Evolutionary conservation across 306 rosid genomes (phyloP), one percentile per base, ranked within the genome.

Genomic region (Prunus mongolica): DNA sequence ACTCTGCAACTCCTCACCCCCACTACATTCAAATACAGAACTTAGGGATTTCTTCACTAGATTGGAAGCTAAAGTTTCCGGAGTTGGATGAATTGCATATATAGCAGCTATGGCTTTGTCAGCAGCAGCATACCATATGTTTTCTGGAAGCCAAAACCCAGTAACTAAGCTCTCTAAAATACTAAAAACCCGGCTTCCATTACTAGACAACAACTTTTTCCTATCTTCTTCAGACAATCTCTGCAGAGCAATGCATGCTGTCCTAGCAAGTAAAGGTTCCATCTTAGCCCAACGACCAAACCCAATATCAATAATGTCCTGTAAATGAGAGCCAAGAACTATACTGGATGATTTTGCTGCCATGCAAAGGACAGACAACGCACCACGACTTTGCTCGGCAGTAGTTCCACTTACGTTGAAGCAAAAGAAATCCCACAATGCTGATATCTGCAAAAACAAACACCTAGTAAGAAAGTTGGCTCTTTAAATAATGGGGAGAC

Each of bases 211-310:
- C 76, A 92, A 84, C 50, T 84, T 89, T 75, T 85, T 85, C 85
- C 82, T 92, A 80, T 94, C 98, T 60, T 90, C 97, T 72, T 86
- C 92, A 34, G 96, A 90, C 79, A 94, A 76, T 78, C 97, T 90
- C 64, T 90, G 90, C 30, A 94, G 85, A 85, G 97, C 96, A 82
- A 84, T 76, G 76, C 98, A 90, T 22, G 98, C 96, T 45, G 96
- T 90, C 87, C 97, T 85, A 64, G 98, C 97, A 70, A 94, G 96
- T 89, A 94, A 82, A 69, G 97, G 93, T 76, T 94, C 98, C 67
- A 90, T 82, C 85, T 94, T 94, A 69, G 97, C 91, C 98, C 97
- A 94, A 76, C 97, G 90, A 60, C 98, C 98, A 84, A 94, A 91
- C 73, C 98, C 98, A 49, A 92, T 94, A 80, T 94, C 98, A 55